These are phyloP conservation scores for Kodamaea jinghongensis DNA, from an alignment of 805 yeast species.

Conservation along the genomic window DNA sequence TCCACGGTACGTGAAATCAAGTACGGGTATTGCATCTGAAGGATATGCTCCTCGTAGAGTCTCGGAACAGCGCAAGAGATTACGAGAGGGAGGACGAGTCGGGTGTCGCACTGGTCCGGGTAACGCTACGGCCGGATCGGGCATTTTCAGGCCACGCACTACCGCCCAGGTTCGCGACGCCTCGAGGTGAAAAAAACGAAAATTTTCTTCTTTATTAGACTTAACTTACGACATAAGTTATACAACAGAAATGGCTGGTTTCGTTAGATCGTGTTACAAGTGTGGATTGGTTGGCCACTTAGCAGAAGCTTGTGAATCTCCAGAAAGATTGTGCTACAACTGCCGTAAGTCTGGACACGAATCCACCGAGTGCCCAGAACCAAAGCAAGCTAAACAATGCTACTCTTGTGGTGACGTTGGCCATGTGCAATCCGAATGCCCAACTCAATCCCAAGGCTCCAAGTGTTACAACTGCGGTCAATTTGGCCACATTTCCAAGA, in stretches of 20 bases:
- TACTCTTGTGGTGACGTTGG: conserved; percentile 92
- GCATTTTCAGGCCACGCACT: conserved; percentile 2
- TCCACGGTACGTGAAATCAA: conserved; percentile 55
- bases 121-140: neutral
- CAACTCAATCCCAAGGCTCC: conserved; percentile 59
- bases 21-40: conserved; percentile 43
- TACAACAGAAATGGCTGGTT: conserved; percentile 35
- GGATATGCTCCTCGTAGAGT: neutral
- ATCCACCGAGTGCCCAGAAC: conserved; percentile 83
- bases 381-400: conserved; percentile 88
- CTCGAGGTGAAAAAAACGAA: conserved; percentile 4
- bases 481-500: conserved; percentile 80
- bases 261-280: conserved; percentile 81
- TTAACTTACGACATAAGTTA: conserved; percentile 1
- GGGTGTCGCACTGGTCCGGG: conserved; percentile 3
- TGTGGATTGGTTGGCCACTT: conserved; percentile 92
- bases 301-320: conserved; percentile 83
- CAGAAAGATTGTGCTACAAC: conserved; percentile 88
- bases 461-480: conserved; percentile 80
- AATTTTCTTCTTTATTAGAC: conserved; percentile 1
- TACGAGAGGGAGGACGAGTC: no score
- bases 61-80: conserved; percentile 1
- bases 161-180: neutral
- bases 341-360: conserved; percentile 89
- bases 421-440: conserved; percentile 85